phyloP scores from a whole-genome alignment of 257 asterid species.

The Vinca minor region DNA sequence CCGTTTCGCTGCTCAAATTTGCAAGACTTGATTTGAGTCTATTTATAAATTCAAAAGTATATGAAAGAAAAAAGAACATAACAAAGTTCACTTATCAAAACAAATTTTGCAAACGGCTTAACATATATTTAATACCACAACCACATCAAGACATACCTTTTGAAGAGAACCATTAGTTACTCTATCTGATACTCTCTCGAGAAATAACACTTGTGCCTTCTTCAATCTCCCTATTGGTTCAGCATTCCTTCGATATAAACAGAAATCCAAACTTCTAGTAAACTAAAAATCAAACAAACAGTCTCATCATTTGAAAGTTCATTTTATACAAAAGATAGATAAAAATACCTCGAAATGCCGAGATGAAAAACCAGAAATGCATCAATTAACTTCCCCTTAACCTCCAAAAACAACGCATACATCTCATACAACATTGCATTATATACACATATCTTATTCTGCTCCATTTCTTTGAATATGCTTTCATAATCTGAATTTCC shows the following conservation, averaged over 20 bases:
- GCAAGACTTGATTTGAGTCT: not conserved
- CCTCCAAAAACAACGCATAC: slow-evolving; percentile 66
- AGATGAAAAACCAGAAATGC: slow-evolving; percentile 67
- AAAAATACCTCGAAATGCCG: slow-evolving; percentile 74
- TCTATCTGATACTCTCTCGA: slow-evolving; percentile 79
- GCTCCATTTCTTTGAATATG: slow-evolving; percentile 58
- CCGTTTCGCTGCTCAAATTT: not conserved
- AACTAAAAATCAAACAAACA: not conserved
- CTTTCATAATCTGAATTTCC: slow-evolving; percentile 53
- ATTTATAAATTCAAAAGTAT: not conserved
- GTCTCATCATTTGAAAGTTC: not conserved
- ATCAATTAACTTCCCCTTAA: slow-evolving; percentile 64
- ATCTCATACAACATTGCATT: slow-evolving; percentile 67
- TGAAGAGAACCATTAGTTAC: slow-evolving; percentile 43
- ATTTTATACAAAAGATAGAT: not conserved
- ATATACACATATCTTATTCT: slow-evolving; percentile 45
- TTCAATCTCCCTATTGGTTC: slow-evolving; percentile 81
- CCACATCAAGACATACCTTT: slow-evolving; percentile 44
- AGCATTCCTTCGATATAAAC: slow-evolving; percentile 12
- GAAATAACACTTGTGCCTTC: slow-evolving; percentile 86
- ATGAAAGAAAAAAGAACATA: not conserved
- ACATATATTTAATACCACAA: slow-evolving; percentile 1
- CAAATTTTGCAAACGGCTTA: not conserved
- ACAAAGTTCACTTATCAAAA: not conserved
- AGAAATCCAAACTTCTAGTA: not conserved